Base-by-base conservation (phyloP, 2,329 filamentous ascomycete genomes). In the Cordyceps tenuipes region DNA sequence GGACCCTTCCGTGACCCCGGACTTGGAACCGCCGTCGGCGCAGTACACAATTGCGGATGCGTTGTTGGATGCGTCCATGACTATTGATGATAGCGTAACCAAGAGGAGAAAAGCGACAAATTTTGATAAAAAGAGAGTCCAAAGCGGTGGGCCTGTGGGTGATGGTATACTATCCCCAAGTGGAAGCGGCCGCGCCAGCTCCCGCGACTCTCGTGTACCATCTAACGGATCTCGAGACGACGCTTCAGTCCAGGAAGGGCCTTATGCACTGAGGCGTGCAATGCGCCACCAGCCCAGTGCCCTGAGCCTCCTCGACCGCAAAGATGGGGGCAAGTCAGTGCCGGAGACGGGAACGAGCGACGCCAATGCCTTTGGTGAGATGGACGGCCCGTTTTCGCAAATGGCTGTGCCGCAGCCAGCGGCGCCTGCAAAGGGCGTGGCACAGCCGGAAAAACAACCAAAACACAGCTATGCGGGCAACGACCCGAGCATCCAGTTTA, bases 31-130 rank as follows among this genome's bases (percentile, higher is more conserved):
- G 9, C 70, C 70, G 2, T 51, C 64, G 1, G 76, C 73, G 10
- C 82, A 84, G 5, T 89, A 90, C 65, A 96, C 91, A 0, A 94
- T 97, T 65, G 85, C 90, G 3, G 93, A 97, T 73, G 94, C 94
- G 6, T 78, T 97, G 17, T 79, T 96, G 34, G 94, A 97, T 72
- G 94, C 94, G 7, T 95, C 91, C 1, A 92, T 90, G 75, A 91
- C 89, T 0, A 91, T 94, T 63, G 88, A 93, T 67, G 86, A 88
- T 64, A 77, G 85, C 0, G 73, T 82, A 8, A 75, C 82, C 2
- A 81, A 78, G 68, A 78, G 78, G 64, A 78, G 77, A 57, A 77
- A 78, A 34, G 77, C 78, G 15, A 67, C 77, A n/a, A 82, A 83
- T 63, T 76, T 66, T 13, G 81, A 82, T 64, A 77, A 73, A 60